Conservation (phyloP, 176 grass and related monocot species). For the Juncus inflexus region DNA sequence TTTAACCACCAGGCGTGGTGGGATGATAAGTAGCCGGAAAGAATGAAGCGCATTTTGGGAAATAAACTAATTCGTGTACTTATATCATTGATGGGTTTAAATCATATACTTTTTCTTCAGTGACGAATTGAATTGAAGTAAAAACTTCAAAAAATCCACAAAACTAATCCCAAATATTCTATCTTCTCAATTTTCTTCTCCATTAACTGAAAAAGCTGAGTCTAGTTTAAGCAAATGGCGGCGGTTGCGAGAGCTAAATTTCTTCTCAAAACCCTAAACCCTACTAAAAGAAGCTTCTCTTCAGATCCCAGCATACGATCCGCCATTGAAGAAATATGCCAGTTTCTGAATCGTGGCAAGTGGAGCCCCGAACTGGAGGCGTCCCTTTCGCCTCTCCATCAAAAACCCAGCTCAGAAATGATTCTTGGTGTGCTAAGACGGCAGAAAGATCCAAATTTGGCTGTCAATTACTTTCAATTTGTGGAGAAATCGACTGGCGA, state of each 20-base stretch:
- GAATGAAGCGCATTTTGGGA: no score
- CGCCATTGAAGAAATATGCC: constrained; percentile 26
- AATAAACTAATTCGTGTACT: no score
- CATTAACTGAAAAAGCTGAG: neutral
- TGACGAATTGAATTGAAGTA: no score
- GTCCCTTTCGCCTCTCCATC: constrained; percentile 43
- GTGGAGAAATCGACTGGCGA: constrained; percentile 37
- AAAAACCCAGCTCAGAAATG: constrained; percentile 28
- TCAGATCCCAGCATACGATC: constrained; percentile 15
- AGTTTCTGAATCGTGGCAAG: constrained; percentile 13
- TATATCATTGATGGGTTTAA: no score
- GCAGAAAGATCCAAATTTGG: constrained; percentile 48
- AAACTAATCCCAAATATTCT: neutral
- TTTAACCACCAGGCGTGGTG: no score
- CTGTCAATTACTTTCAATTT: constrained; percentile 58
- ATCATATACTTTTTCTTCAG: no score
- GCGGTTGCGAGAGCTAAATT: neutral
- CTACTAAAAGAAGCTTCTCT: constrained; percentile 1
- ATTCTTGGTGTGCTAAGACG: constrained; percentile 50
- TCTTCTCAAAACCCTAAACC: neutral
- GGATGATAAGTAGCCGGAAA: no score
- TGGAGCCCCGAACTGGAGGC: constrained; percentile 54
- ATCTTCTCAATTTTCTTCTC: neutral
- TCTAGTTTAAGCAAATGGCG: neutral
- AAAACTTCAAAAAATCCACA: neutral